A percentile compares a stretch with the other conserved stretches of the same genome.
Evolutionary conservation across 2,329 filamentous ascomycete species (phyloP).

Genomic region (Waltergamsia citrina): DNA sequence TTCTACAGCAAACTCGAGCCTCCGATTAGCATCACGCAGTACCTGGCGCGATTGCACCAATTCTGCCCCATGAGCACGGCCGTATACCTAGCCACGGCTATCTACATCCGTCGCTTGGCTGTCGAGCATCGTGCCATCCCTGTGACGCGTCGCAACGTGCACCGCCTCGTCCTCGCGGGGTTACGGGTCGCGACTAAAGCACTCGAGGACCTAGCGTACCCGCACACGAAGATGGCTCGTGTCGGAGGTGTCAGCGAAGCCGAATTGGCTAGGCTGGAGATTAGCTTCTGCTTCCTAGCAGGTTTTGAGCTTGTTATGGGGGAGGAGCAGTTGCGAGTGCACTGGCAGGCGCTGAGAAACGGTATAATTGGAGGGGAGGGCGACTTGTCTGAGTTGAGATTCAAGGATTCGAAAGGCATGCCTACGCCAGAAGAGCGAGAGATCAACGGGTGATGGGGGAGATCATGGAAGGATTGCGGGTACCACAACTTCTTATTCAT

Average conservation of each 20-base stretch:
- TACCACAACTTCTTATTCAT: not conserved
- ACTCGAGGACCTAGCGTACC: conserved; percentile 84
- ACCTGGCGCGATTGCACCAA: conserved; percentile 75
- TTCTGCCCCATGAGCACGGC: conserved; percentile 92
- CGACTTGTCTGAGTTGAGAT: conserved; percentile 5
- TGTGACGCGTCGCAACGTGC: conserved; percentile 75
- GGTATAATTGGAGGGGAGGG: conserved; percentile 8
- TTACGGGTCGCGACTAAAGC: conserved; percentile 88
- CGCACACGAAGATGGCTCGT: conserved; percentile 72
- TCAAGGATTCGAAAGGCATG: conserved; percentile 1
- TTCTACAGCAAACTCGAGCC: conserved; percentile 89
- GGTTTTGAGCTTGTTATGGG: conserved; percentile 67
- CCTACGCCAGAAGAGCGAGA: not conserved
- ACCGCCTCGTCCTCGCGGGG: conserved; percentile 76
- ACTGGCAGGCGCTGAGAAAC: conserved; percentile 21
- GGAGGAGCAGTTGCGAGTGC: conserved; percentile 18
- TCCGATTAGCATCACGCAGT: conserved; percentile 73
- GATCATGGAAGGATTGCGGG: not conserved
- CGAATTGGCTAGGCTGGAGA: conserved; percentile 77
- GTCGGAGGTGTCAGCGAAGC: conserved; percentile 80
- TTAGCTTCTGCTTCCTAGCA: conserved; percentile 81
- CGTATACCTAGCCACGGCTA: conserved; percentile 81
- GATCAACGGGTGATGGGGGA: not conserved
- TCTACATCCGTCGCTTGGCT: conserved; percentile 78
- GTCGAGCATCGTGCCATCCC: conserved; percentile 69